A percentile compares a stretch with the other conserved stretches of the same genome.
Evolutionary conservation across 768 basidiomycete species (phyloP).

Genomic region (Chlorophyllum brunneum): DNA sequence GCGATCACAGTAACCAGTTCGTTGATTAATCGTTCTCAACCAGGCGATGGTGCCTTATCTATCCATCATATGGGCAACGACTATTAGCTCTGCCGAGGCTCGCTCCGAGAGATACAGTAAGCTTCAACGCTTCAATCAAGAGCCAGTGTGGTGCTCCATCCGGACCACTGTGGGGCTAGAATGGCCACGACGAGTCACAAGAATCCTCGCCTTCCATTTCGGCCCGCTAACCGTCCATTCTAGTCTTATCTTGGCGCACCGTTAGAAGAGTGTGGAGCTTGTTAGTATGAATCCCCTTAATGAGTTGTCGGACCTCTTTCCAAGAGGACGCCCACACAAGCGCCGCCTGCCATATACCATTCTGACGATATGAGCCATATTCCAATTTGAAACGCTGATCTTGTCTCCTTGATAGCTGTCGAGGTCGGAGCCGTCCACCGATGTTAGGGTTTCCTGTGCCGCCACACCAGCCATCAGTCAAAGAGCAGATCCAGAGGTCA

Average conservation of each 20-base stretch:
- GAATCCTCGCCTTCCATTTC: no score
- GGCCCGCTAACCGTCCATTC: no score
- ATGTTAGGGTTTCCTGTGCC: not conserved
- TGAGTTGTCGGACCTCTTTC: not conserved
- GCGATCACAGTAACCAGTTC: not conserved
- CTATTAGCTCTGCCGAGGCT: not conserved
- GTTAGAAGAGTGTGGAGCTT: no score
- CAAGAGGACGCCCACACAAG: no score
- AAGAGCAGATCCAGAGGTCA: not conserved
- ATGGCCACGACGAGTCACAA: no score
- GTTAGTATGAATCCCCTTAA: no score
- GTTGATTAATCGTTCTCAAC: not conserved
- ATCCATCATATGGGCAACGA: not conserved
- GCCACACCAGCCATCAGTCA: conserved; percentile 6
- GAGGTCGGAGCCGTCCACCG: not conserved
- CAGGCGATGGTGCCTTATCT: conserved; percentile 1
- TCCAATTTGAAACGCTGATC: conserved; percentile 8
- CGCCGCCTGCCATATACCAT: no score
- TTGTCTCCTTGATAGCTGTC: conserved; percentile 4
- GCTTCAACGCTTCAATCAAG: not conserved
- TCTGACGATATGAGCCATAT: no score
- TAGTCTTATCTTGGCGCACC: no score
- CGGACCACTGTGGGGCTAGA: not conserved
- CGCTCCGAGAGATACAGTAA: not conserved
- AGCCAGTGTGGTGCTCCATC: not conserved